Conservation (phyloP, 192 early-diverging fungal species). For the Oehlia diaphana region DNA sequence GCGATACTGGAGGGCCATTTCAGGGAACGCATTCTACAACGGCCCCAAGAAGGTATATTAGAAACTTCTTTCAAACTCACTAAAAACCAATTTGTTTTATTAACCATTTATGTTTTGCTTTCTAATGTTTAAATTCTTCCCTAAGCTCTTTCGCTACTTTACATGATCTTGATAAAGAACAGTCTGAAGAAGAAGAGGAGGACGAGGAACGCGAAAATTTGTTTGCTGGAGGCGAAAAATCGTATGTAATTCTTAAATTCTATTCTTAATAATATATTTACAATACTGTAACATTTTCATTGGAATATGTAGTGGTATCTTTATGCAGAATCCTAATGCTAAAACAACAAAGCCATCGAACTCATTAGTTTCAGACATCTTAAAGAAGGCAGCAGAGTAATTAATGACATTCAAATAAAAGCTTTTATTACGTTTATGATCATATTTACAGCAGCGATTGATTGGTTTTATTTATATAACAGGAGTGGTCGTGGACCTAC, state of each 20-base stretch:
- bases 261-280: background rate
- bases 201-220: constrained; percentile 65
- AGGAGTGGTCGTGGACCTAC: constrained; percentile 34
- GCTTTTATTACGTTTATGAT: no score
- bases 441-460: no score
- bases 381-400: constrained; percentile 75
- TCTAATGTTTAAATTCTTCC: background rate
- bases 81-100: background rate
- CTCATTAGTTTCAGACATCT: constrained; percentile 72
- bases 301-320: constrained; percentile 17
- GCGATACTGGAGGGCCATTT: no score
- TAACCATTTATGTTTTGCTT: background rate
- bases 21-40: no score
- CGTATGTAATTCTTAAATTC: constrained; percentile 57
- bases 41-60: background rate
- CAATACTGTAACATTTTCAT: background rate
- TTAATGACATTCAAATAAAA: background rate
- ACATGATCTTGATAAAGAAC: constrained; percentile 41
- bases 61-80: background rate
- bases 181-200: constrained; percentile 38
- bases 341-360: constrained; percentile 40
- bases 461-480: background rate
- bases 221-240: constrained; percentile 95
- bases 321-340: constrained; percentile 48
- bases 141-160: constrained; percentile 44